Conservation (phyloP, 177 flowering plant species). For the Vitis hybrid region DNA sequence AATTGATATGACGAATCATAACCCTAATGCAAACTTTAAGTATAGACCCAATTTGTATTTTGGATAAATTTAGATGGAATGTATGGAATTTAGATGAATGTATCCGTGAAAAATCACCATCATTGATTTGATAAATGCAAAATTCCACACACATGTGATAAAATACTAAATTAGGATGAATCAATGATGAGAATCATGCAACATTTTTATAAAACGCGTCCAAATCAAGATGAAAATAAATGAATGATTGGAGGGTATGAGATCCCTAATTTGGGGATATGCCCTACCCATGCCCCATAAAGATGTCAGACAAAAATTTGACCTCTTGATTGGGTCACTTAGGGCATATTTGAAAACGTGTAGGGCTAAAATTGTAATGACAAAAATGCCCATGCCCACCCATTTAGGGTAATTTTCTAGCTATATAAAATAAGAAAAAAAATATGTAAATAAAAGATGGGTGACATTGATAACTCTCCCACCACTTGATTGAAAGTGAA, state of each 20-base stretch:
- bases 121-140: not conserved
- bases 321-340: not conserved
- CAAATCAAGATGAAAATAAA: conserved; percentile 4
- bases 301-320: conserved; percentile 9
- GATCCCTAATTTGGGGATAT: conserved; percentile 3
- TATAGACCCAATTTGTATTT: not conserved
- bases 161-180: not conserved
- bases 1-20: not conserved
- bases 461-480: not conserved
- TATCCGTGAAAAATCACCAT: not conserved
- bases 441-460: too few relatives aligned
- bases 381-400: conserved; percentile 2
- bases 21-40: not conserved
- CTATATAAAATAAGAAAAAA: not conserved
- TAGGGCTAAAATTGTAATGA: not conserved
- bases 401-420: not conserved
- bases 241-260: conserved; percentile 2
- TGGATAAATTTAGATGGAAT: not conserved
- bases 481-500: conserved; percentile 3
- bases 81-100: not conserved
- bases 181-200: not conserved
- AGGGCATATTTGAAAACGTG: not conserved
- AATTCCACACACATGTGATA: not conserved
- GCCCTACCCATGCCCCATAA: conserved; percentile 9
- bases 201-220: not conserved